A percentile compares a stretch with the other conserved stretches of the same genome.
Conservation (phyloP, 2,329 filamentous ascomycete species). For the Fusarium ambrosium region DNA sequence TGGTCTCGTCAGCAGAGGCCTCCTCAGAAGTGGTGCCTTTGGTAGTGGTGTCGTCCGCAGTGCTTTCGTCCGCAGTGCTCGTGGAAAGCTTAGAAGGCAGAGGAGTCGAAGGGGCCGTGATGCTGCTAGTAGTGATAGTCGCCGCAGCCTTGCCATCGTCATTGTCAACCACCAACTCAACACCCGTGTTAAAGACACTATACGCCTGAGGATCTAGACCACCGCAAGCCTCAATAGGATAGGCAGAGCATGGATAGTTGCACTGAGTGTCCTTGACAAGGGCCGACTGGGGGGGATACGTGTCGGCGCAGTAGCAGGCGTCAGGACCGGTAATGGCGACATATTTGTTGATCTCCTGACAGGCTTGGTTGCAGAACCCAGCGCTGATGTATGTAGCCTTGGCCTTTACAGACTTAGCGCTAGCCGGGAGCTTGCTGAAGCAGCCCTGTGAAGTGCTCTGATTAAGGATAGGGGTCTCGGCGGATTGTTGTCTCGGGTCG, state of each 20-base stretch:
- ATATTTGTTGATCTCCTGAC: neutral
- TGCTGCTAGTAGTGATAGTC: neutral
- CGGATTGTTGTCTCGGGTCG: neutral
- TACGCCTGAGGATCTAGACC: neutral
- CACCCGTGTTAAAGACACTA: neutral
- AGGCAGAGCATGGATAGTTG: constrained; percentile 9
- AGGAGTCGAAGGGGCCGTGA: neutral
- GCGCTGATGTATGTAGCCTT: neutral
- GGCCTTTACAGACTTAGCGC: neutral
- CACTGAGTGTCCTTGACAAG: constrained; percentile 19
- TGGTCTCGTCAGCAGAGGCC: neutral
- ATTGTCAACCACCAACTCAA: neutral
- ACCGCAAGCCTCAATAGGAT: neutral
- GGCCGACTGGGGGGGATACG: constrained; percentile 9
- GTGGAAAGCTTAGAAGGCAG: neutral
- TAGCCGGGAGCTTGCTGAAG: neutral
- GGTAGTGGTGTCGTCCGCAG: neutral
- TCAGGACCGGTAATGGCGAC: neutral
- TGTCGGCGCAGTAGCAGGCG: constrained; percentile 25
- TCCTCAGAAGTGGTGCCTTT: neutral
- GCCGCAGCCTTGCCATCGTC: neutral
- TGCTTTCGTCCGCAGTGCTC: neutral
- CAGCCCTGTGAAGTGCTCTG: neutral
- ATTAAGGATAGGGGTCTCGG: neutral
- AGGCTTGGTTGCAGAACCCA: neutral